Percentiles rank a stretch among this genome's conserved stretches.
Conservation (phyloP, 495 filamentous ascomycete genomes). For the Aspergillus sclerotiicarbonarius region DNA sequence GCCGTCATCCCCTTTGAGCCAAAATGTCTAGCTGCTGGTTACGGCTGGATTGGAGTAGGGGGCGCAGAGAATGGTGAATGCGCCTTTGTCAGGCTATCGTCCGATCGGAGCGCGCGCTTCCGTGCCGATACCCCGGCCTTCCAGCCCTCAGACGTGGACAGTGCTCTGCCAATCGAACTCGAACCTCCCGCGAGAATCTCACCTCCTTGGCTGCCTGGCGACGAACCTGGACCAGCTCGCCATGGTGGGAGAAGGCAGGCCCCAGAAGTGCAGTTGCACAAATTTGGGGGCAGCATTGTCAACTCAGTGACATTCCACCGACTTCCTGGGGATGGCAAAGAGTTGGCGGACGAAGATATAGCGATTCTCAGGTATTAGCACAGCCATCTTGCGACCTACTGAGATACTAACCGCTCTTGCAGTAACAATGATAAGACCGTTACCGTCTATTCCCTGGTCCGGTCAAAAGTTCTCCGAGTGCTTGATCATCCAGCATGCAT, state of each 20-base stretch:
- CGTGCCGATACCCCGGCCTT: conserved; percentile 32
- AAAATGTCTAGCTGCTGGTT: conserved; percentile 76
- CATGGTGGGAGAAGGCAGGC: conserved; percentile 28
- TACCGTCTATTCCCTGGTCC: conserved; percentile 69
- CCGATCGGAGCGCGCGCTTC: conserved; percentile 31
- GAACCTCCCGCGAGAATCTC: conserved; percentile 36
- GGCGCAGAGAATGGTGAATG: conserved; percentile 81
- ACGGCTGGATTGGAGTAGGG: conserved; percentile 87
- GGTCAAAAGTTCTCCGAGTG: conserved; percentile 58
- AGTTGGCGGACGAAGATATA: conserved; percentile 56
- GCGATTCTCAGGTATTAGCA: conserved; percentile 58
- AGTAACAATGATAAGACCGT: conserved; percentile 91
- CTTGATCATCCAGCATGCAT: conserved; percentile 75
- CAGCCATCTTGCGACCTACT: not conserved
- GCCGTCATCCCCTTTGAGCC: conserved; percentile 77
- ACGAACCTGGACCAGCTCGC: conserved; percentile 30
- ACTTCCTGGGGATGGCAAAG: conserved; percentile 47
- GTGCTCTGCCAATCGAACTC: conserved; percentile 57
- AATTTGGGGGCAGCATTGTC: conserved; percentile 59
- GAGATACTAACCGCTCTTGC: conserved; percentile 14
- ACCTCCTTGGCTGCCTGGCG: conserved; percentile 22
- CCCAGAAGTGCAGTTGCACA: conserved; percentile 51
- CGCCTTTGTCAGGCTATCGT: conserved; percentile 63
- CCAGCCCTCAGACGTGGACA: conserved; percentile 55
- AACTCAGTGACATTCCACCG: conserved; percentile 72